Conservation (phyloP, 75 land plant species). For the Pinus tabuliformis region DNA sequence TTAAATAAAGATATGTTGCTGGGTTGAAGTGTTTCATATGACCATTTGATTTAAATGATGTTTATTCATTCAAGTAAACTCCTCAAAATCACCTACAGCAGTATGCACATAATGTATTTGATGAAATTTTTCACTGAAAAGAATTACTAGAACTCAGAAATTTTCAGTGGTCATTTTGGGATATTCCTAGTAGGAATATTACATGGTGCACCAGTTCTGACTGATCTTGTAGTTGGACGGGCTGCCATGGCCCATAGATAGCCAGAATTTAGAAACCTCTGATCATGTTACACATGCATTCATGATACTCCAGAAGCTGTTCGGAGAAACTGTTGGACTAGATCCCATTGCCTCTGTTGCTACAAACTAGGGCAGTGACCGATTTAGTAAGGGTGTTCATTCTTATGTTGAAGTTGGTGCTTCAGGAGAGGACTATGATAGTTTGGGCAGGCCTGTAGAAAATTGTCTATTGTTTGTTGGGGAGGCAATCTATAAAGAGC, state of each 20-base stretch:
- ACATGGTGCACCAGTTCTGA: conserved; percentile 71
- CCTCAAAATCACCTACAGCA: too few species aligned
- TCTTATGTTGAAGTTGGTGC: conserved; percentile 93
- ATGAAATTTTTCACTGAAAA: too few species aligned
- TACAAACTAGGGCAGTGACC: conserved; percentile 93
- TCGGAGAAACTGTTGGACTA: conserved; percentile 78
- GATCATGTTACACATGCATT: conserved; percentile 85
- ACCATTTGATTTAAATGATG: too few species aligned
- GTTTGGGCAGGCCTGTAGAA: conserved; percentile 85
- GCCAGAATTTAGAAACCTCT: conserved; percentile 43
- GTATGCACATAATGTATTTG: too few species aligned
- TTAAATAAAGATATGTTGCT: too few species aligned
- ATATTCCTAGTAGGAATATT: too few species aligned
- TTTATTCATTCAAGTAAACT: too few species aligned
- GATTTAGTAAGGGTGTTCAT: conserved; percentile 86
- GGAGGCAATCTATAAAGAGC: conserved; percentile 99
- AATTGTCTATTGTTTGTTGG: conserved; percentile 96
- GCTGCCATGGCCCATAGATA: conserved; percentile 63
- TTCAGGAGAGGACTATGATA: conserved; percentile 87
- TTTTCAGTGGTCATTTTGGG: too few species aligned
- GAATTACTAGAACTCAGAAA: too few species aligned
- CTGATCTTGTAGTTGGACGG: conserved; percentile 90
- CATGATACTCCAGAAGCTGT: conserved; percentile 67
- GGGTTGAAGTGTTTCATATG: too few species aligned
- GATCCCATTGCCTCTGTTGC: conserved; percentile 84